Evolutionary conservation across 768 basidiomycete species (phyloP).

Genomic region (Mrakia hoshinonis): DNA sequence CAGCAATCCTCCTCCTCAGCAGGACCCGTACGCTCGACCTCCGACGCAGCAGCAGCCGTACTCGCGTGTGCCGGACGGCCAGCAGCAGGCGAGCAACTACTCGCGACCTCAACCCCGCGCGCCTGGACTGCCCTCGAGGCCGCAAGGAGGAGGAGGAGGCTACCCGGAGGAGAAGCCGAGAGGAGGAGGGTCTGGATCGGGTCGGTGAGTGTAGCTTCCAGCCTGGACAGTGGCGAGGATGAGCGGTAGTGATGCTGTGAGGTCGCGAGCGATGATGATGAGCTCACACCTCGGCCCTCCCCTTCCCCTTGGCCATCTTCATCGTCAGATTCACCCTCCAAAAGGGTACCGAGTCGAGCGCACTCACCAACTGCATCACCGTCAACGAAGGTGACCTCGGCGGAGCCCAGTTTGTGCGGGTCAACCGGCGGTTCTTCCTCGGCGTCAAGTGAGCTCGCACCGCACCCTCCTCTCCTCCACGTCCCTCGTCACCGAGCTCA

Average conservation of each 20-base stretch:
- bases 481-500: background rate
- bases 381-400: constrained; percentile 19
- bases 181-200: background rate
- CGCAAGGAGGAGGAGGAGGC: background rate
- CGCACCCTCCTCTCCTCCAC: background rate
- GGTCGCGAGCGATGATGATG: background rate
- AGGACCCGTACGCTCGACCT: constrained; percentile 9
- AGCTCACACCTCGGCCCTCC: constrained; percentile 14
- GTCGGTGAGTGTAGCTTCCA: background rate
- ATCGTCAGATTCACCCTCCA: constrained; percentile 26
- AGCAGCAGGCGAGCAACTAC: background rate
- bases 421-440: constrained; percentile 25
- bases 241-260: background rate
- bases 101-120: background rate
- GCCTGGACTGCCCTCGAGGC: background rate
- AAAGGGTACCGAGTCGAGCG: constrained; percentile 25
- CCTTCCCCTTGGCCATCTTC: background rate
- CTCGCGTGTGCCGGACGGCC: background rate
- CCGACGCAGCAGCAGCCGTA: constrained; percentile 1
- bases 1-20: background rate
- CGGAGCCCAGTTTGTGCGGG: constrained; percentile 19
- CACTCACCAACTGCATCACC: constrained; percentile 26
- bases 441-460: constrained; percentile 16
- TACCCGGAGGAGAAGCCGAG: constrained; percentile 11
- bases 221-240: background rate